phyloP scores from a whole-genome alignment of 2,329 filamentous ascomycete species.

The Calonectria pseudoturangicola region DNA sequence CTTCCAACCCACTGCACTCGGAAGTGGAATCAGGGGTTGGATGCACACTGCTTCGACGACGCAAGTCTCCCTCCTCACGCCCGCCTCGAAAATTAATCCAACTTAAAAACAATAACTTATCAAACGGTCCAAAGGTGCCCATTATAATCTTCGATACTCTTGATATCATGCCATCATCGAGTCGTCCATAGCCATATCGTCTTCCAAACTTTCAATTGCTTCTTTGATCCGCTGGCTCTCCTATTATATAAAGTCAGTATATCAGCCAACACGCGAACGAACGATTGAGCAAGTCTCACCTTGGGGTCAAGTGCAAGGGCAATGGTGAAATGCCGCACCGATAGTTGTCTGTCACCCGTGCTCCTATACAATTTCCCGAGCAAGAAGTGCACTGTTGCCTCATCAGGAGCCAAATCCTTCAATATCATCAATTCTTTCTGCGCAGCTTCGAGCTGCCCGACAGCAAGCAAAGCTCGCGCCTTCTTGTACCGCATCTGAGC shows the following conservation, averaged over 20 bases:
- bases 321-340: slow-evolving; percentile 96
- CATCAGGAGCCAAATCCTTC: slow-evolving; percentile 93
- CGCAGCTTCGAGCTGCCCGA: slow-evolving; percentile 82
- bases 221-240: slow-evolving; percentile 96
- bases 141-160: slow-evolving; percentile 51
- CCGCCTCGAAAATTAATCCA: slow-evolving; percentile 15
- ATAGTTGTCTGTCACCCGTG: slow-evolving; percentile 82
- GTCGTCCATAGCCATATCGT: slow-evolving; percentile 82
- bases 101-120: slow-evolving; percentile 49
- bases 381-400: slow-evolving; percentile 96
- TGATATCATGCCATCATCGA: slow-evolving; percentile 75
- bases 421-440: slow-evolving; percentile 89
- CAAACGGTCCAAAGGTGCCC: slow-evolving; percentile 43
- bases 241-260: slow-evolving; percentile 66
- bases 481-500: slow-evolving; percentile 94
- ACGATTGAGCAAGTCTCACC: slow-evolving; percentile 70
- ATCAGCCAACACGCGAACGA: neutral
- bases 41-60: slow-evolving; percentile 19
- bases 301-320: slow-evolving; percentile 97
- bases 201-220: slow-evolving; percentile 93
- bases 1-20: slow-evolving; percentile 24
- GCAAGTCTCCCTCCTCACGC: slow-evolving; percentile 6
- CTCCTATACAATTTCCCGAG: slow-evolving; percentile 89
- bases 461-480: slow-evolving; percentile 87
- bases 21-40: slow-evolving; percentile 22